Evolutionary conservation across 75 land plant species (phyloP).

Genomic region (Cunninghamia lanceolata): DNA sequence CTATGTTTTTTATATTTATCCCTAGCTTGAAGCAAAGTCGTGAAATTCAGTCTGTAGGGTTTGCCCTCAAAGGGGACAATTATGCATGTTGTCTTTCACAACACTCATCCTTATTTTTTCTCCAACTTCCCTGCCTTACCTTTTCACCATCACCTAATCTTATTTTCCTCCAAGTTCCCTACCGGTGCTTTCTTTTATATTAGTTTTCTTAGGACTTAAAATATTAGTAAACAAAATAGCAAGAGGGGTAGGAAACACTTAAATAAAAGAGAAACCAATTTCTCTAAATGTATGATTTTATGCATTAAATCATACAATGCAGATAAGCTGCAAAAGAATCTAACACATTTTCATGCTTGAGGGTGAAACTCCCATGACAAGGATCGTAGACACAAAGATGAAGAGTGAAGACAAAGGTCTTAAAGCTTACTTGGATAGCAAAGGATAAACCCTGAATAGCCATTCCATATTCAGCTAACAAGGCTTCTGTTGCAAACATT

Average conservation of each 20-base stretch:
- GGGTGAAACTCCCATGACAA: neutral
- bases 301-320: neutral
- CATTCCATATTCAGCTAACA: conserved; percentile 69
- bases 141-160: neutral
- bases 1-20: neutral
- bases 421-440: conserved; percentile 59
- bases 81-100: neutral
- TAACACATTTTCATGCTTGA: neutral
- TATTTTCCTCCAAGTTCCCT: neutral
- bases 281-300: neutral
- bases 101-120: neutral
- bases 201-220: neutral
- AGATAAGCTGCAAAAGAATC: neutral
- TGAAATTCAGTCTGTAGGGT: neutral
- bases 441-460: conserved; percentile 42
- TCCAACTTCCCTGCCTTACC: neutral
- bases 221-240: neutral
- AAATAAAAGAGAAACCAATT: neutral
- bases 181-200: neutral
- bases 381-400: neutral
- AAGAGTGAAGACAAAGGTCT: neutral
- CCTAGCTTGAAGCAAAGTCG: neutral
- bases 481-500: conserved; percentile 66
- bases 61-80: neutral
- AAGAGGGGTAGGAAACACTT: neutral